A percentile compares a stretch with the other conserved stretches of the same genome.
These are phyloP conservation scores for Syzygium aromaticum DNA, from an alignment of 345 rosid species.

Conservation along the genomic window DNA sequence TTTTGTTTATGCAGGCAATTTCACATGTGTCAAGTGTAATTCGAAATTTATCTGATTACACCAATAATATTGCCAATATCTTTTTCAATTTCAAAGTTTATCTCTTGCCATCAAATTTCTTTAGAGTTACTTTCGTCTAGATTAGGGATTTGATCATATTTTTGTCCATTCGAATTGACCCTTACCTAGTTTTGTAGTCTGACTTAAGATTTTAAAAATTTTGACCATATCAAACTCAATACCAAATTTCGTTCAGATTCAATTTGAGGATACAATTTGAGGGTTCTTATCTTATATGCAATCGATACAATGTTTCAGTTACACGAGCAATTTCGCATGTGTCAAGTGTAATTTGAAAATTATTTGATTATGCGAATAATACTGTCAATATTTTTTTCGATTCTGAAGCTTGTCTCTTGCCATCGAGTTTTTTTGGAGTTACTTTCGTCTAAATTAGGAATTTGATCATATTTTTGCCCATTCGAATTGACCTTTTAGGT, in stretches of 20 bases:
- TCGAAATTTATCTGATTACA: no score
- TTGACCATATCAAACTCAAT: not conserved
- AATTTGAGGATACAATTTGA: not conserved
- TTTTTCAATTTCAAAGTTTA: no score
- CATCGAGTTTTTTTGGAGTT: not conserved
- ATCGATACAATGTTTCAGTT: no score
- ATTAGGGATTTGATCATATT: not conserved
- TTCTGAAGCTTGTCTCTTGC: not conserved
- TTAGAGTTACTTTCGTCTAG: not conserved
- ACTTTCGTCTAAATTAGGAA: not conserved
- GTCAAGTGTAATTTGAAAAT: no score
- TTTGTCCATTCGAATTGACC: not conserved
- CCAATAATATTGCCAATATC: no score
- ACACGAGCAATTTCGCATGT: no score
- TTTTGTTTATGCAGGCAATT: no score
- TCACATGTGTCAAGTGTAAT: no score
- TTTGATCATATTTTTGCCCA: not conserved
- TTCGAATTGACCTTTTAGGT: not conserved
- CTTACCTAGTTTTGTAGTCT: not conserved
- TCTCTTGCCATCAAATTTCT: not conserved
- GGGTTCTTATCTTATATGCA: no score
- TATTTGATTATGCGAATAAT: no score
- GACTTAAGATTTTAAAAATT: not conserved
- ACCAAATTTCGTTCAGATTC: not conserved
- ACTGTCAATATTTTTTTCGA: no score